Evolutionary conservation across 1,139 yeast species (phyloP).

Genomic region (Pichia sp.): DNA sequence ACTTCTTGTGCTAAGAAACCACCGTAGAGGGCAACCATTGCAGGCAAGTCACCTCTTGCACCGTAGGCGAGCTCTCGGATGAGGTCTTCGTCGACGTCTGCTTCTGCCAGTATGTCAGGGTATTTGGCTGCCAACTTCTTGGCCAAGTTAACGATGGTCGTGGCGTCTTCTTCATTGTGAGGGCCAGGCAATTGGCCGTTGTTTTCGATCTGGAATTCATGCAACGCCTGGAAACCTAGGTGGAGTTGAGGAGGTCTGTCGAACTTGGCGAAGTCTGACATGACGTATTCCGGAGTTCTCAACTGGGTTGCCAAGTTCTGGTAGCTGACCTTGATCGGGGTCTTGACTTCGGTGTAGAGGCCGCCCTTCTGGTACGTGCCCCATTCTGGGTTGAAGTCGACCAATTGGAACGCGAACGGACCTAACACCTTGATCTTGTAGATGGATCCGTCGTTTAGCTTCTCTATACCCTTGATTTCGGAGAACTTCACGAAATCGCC

Average conservation of each 20-base stretch:
- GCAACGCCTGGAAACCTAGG: conserved; percentile 85
- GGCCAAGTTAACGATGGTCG: conserved; percentile 58
- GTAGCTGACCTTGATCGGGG: conserved; percentile 63
- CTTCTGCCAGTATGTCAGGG: conserved; percentile 50
- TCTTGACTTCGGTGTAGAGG: conserved; percentile 84
- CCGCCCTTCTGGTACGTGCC: conserved; percentile 83
- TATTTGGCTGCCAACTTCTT: conserved; percentile 53
- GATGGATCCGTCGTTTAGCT: conserved; percentile 67
- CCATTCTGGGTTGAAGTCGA: conserved; percentile 43
- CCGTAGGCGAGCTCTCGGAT: conserved; percentile 74
- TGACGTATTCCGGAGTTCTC: conserved; percentile 68
- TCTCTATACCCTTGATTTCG: conserved; percentile 74
- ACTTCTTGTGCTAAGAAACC: conserved; percentile 97
- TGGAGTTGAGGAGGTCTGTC: conserved; percentile 90
- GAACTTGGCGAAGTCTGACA: conserved; percentile 88
- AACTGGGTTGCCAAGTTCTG: conserved; percentile 63
- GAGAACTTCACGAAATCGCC: conserved; percentile 85
- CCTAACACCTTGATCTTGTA: conserved; percentile 82
- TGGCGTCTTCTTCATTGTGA: conserved; percentile 69
- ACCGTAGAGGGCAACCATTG: conserved; percentile 84
- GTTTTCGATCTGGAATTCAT: conserved; percentile 62
- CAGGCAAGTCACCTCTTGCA: conserved; percentile 90
- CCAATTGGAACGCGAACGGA: conserved; percentile 82
- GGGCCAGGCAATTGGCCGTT: conserved; percentile 73
- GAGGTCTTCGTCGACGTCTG: conserved; percentile 58